Conservation (phyloP, 495 filamentous ascomycete genomes). For the Cudoniella acicularis region DNA sequence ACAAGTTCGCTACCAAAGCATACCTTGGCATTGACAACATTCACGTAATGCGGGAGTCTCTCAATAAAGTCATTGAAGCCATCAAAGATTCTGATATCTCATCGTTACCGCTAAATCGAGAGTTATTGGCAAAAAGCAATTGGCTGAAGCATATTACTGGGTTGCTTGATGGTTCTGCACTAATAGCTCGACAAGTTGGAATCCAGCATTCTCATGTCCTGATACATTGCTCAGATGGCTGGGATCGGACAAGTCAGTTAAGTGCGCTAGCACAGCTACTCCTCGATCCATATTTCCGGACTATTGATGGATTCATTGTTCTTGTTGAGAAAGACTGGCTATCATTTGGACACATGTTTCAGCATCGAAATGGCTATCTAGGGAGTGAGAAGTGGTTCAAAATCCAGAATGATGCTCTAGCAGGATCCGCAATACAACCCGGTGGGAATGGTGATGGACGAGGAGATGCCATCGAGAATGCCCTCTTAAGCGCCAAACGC, state of each 20-base stretch:
- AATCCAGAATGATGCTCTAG: conserved; percentile 66
- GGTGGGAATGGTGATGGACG: conserved; percentile 51
- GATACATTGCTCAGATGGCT: conserved; percentile 97
- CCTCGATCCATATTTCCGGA: conserved; percentile 93
- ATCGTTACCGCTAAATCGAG: conserved; percentile 76
- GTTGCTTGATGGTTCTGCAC: conserved; percentile 75
- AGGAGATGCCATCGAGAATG: conserved; percentile 79
- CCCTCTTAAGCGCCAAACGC: conserved; percentile 79
- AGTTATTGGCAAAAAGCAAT: conserved; percentile 75
- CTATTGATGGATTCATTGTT: conserved; percentile 91
- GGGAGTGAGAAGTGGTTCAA: conserved; percentile 95
- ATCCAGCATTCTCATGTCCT: conserved; percentile 91
- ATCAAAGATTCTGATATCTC: conserved; percentile 91
- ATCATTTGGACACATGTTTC: conserved; percentile 96
- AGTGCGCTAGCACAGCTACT: conserved; percentile 92
- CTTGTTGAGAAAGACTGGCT: conserved; percentile 98
- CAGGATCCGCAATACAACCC: conserved; percentile 47
- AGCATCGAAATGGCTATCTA: conserved; percentile 78
- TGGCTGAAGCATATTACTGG: conserved; percentile 91
- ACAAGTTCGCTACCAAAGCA: conserved; percentile 84
- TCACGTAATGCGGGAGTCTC: conserved; percentile 93
- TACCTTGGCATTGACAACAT: conserved; percentile 99
- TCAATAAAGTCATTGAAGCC: conserved; percentile 84
- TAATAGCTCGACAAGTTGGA: conserved; percentile 86
- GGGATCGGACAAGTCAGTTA: conserved; percentile 95